Evolutionary conservation across 2,329 filamentous ascomycete genomes (phyloP).

Genomic region (Pseudogymnoascus sp.): DNA sequence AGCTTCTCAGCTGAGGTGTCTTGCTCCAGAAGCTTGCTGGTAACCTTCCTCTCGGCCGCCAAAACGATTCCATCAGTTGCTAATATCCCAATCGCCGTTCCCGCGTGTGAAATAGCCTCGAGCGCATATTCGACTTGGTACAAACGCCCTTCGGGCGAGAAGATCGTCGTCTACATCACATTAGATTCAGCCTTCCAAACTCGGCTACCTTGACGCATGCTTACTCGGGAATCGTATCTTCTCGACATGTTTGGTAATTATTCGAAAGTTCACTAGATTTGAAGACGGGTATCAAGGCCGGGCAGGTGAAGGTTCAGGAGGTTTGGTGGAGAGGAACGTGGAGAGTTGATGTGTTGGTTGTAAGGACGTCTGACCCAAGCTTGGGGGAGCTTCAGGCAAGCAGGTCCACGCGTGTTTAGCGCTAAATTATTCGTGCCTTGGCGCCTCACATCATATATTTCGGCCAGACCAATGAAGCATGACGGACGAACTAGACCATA

Average conservation of each 20-base stretch:
- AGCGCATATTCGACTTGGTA: slow-evolving; percentile 99
- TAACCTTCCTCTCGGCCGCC: slow-evolving; percentile 96
- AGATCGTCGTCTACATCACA: slow-evolving; percentile 82
- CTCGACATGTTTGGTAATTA: slow-evolving; percentile 64
- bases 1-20: slow-evolving; percentile 99
- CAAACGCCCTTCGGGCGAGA: slow-evolving; percentile 95
- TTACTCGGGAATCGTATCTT: slow-evolving; percentile 93
- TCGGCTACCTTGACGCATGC: slow-evolving; percentile 31
- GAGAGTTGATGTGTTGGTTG: slow-evolving; percentile 8
- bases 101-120: slow-evolving; percentile 96
- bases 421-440: slow-evolving; percentile 12
- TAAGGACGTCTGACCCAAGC: slow-evolving; percentile 2
- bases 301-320: slow-evolving; percentile 4
- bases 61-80: slow-evolving; percentile 98
- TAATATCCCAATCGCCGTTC: slow-evolving; percentile 91
- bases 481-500: not conserved
- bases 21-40: slow-evolving; percentile 97
- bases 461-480: not conserved
- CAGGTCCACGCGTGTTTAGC: slow-evolving; percentile 14
- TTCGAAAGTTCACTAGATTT: slow-evolving; percentile 7
- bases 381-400: slow-evolving; percentile 15
- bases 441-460: slow-evolving; percentile 4
- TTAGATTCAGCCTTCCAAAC: slow-evolving; percentile 19
- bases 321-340: not conserved
- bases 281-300: slow-evolving; percentile 10